These are phyloP conservation scores for Fistulinella prunicolor DNA, from an alignment of 768 basidiomycete species.

Conservation along the genomic window DNA sequence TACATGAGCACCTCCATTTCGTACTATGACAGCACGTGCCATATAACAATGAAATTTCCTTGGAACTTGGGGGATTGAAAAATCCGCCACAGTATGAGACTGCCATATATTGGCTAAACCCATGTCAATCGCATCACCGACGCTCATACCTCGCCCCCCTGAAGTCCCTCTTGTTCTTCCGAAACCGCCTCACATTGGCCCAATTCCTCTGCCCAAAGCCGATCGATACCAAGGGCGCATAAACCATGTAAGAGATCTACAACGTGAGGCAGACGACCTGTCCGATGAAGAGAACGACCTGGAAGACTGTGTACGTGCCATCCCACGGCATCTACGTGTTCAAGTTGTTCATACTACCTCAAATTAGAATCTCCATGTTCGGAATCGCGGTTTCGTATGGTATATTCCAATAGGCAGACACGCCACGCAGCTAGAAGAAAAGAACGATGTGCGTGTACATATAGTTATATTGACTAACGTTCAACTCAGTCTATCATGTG, in stretches of 20 bases:
- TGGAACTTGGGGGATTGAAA: too few relatives aligned
- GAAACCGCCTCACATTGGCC: constrained; percentile 61
- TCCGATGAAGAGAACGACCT: constrained; percentile 82
- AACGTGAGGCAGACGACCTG: constrained; percentile 77
- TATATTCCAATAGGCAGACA: constrained; percentile 72
- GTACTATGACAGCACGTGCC: too few relatives aligned
- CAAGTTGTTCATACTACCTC: background rate
- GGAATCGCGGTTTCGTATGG: constrained; percentile 63
- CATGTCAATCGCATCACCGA: constrained; percentile 64
- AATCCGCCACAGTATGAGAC: too few relatives aligned
- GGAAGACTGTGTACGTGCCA: constrained; percentile 61
- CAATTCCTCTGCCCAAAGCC: constrained; percentile 50
- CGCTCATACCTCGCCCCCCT: constrained; percentile 63
- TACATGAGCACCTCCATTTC: too few relatives aligned
- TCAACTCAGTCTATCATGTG: background rate
- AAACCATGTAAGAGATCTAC: constrained; percentile 63
- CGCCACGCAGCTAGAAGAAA: constrained; percentile 77
- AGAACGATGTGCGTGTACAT: constrained; percentile 63
- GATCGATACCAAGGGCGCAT: constrained; percentile 54
- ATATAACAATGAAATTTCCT: too few relatives aligned
- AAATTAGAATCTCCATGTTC: constrained; percentile 54
- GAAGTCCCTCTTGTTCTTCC: constrained; percentile 67
- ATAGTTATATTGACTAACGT: background rate
- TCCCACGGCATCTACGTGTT: background rate
- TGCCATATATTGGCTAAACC: background rate